These are phyloP conservation scores for Helichrysum umbraculigerum DNA, from an alignment of 129 eudicot genomes.

Conservation along the genomic window DNA sequence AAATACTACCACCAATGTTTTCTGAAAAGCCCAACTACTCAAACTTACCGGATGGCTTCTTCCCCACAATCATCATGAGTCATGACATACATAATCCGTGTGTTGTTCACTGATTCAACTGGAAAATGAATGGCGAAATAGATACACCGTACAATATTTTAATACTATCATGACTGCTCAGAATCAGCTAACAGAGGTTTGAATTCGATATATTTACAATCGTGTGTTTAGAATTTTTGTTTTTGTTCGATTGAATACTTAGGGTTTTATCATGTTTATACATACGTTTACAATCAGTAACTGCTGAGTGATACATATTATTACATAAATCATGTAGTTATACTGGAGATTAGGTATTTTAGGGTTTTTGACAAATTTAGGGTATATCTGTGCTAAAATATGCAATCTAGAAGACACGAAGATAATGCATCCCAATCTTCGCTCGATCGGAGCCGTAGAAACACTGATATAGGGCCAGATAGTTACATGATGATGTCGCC, in stretches of 20 bases:
- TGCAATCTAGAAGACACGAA: slow-evolving; percentile 45
- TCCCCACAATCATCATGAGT: too few species aligned
- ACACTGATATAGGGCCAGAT: slow-evolving; percentile 27
- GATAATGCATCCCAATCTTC: slow-evolving; percentile 25
- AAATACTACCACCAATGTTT: too few species aligned
- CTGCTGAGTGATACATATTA: neutral
- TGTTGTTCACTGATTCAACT: too few species aligned
- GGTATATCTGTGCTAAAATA: slow-evolving; percentile 29
- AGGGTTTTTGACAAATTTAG: slow-evolving; percentile 26
- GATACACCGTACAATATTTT: neutral
- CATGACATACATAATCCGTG: too few species aligned
- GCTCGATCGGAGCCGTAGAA: slow-evolving; percentile 30
- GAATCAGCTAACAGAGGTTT: slow-evolving; percentile 25
- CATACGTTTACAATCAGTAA: neutral
- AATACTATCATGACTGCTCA: slow-evolving; percentile 23
- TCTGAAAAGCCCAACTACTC: too few species aligned
- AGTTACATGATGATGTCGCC: slow-evolving; percentile 31
- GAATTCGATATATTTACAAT: slow-evolving; percentile 17
- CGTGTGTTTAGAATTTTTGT: slow-evolving; percentile 5
- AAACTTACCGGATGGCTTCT: too few species aligned
- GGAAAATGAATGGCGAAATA: slow-evolving; percentile 13
- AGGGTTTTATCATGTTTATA: slow-evolving; percentile 6
- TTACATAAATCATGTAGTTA: neutral
- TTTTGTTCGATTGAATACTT: neutral
- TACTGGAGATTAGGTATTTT: slow-evolving; percentile 21